Evolutionary conservation across 306 rosid species (phyloP).

Genomic region (Citrullus mucosospermus): DNA sequence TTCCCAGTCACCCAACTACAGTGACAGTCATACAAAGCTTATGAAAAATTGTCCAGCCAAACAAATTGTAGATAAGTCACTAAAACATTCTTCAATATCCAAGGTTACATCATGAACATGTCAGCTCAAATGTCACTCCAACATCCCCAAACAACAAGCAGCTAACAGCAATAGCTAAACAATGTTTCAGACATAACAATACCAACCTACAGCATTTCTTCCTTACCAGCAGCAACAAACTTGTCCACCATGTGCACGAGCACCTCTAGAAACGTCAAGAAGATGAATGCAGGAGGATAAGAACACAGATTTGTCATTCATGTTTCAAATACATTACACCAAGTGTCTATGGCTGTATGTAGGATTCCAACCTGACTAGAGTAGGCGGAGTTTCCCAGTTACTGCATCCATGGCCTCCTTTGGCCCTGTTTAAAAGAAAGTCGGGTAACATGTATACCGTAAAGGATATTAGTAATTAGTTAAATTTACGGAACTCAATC

Average conservation of each 20-base stretch:
- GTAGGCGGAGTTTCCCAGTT: slow-evolving; percentile 56
- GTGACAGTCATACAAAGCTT: background rate
- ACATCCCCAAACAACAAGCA: background rate
- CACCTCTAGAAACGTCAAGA: background rate
- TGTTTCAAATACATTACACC: background rate
- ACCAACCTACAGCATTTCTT: background rate
- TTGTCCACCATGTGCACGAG: background rate
- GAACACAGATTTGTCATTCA: background rate
- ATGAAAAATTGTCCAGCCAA: background rate
- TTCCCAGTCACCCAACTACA: background rate
- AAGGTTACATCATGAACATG: background rate
- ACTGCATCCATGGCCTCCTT: slow-evolving; percentile 52
- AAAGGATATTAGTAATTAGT: background rate
- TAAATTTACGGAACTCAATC: background rate
- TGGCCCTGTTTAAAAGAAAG: slow-evolving; percentile 43
- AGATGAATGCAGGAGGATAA: background rate
- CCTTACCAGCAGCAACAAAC: background rate
- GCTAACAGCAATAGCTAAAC: background rate
- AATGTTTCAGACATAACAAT: background rate
- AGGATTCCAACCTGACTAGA: slow-evolving; percentile 25
- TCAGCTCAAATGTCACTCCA: background rate
- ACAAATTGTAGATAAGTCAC: background rate
- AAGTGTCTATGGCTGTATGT: background rate
- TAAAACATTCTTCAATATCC: background rate
- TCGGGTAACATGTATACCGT: background rate